phyloP scores from a whole-genome alignment of 78 protist genomes.

The Monocercomonoides exilis region DNA sequence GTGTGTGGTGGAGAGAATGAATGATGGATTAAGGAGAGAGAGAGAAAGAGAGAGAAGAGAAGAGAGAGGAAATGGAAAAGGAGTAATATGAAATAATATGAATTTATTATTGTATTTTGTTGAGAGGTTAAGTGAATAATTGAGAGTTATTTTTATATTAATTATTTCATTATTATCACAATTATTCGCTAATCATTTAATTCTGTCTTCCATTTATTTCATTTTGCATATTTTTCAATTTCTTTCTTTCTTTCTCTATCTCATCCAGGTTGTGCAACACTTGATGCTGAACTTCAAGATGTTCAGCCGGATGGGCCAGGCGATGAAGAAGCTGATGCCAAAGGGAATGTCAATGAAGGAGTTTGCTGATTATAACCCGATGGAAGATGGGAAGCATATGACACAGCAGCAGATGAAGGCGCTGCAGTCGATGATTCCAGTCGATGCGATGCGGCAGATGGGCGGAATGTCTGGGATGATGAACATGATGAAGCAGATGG shows the following conservation, averaged over 20 bases:
- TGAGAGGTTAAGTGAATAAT: not conserved
- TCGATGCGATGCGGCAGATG: constrained; percentile 70
- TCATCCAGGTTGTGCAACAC: not conserved
- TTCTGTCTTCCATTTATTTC: too few relatives aligned
- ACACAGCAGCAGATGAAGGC: not conserved
- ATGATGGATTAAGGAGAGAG: constrained; percentile 36
- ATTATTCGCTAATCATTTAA: too few relatives aligned
- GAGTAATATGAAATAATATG: constrained; percentile 34
- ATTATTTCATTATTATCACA: not conserved
- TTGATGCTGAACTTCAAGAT: not conserved
- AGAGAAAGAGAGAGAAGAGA: not conserved
- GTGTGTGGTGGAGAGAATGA: constrained; percentile 58
- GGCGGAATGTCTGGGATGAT: constrained; percentile 51
- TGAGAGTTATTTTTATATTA: constrained; percentile 19
- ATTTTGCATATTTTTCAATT: too few relatives aligned
- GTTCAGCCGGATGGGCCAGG: not conserved
- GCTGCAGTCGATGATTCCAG: constrained; percentile 63
- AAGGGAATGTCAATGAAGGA: not conserved
- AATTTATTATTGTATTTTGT: not conserved
- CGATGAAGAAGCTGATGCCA: not conserved
- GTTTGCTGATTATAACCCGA: not conserved
- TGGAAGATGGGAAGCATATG: not conserved
- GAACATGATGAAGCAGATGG: constrained; percentile 20
- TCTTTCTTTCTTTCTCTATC: not conserved
- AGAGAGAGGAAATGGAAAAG: not conserved